phyloP scores from a whole-genome alignment of 495 filamentous ascomycete species.

The Xylaria acuta region DNA sequence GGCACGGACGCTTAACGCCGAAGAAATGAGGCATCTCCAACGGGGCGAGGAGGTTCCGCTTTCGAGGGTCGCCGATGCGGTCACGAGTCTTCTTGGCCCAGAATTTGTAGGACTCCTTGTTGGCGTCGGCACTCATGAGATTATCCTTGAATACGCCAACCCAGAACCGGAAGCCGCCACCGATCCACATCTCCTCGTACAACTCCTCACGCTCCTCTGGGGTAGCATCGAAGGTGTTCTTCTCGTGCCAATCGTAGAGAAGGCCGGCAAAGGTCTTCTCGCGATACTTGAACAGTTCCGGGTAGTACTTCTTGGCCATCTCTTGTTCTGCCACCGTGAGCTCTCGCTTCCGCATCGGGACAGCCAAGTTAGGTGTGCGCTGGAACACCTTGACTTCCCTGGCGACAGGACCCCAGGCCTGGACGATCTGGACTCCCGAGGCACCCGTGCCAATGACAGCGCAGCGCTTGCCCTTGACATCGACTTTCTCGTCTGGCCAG shows the following conservation, averaged over 20 bases:
- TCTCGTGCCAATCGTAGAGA: slow-evolving; percentile 45
- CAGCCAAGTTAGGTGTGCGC: slow-evolving; percentile 55
- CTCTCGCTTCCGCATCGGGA: slow-evolving; percentile 58
- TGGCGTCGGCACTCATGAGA: slow-evolving; percentile 51
- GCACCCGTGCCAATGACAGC: slow-evolving; percentile 68
- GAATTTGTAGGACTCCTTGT: slow-evolving; percentile 60
- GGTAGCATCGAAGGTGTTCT: slow-evolving; percentile 53
- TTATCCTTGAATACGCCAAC: slow-evolving; percentile 51
- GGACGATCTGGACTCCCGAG: slow-evolving; percentile 62
- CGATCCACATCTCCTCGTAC: slow-evolving; percentile 55
- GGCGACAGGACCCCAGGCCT: slow-evolving; percentile 49
- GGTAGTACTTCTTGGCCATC: slow-evolving; percentile 49
- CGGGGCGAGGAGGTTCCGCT: slow-evolving; percentile 62
- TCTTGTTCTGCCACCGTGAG: slow-evolving; percentile 55
- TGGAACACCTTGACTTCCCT: slow-evolving; percentile 56
- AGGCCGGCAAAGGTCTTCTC: slow-evolving; percentile 53
- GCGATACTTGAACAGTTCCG: slow-evolving; percentile 49
- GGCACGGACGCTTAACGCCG: slow-evolving; percentile 60
- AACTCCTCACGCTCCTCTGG: slow-evolving; percentile 52
- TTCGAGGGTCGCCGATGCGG: slow-evolving; percentile 56
- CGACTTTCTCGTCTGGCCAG: slow-evolving; percentile 61
- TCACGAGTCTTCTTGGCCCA: slow-evolving; percentile 60
- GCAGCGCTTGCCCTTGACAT: slow-evolving; percentile 55
- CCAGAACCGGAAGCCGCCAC: slow-evolving; percentile 52
- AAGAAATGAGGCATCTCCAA: slow-evolving; percentile 57